phyloP scores from a whole-genome alignment of 2,329 filamentous ascomycete genomes.

The Ilyonectria robusta region DNA sequence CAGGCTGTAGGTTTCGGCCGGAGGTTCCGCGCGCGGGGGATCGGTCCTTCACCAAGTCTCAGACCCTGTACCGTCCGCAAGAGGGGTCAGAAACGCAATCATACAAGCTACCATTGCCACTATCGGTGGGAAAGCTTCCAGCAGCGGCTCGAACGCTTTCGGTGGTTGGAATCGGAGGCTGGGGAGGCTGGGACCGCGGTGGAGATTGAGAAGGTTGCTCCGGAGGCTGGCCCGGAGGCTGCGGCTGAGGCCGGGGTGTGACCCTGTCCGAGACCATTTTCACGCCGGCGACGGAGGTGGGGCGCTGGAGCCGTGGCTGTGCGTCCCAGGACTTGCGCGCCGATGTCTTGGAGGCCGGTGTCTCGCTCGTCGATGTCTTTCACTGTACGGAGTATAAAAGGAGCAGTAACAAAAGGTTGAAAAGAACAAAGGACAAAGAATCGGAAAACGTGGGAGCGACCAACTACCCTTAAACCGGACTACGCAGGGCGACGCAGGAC shows the following conservation, averaged over 20 bases:
- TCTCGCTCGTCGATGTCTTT: background rate
- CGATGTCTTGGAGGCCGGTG: background rate
- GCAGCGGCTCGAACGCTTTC: conserved; percentile 12
- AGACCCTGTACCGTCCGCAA: background rate
- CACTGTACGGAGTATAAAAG: background rate
- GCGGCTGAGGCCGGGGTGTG: conserved; percentile 8
- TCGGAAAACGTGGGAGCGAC: background rate
- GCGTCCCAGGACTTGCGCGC: background rate
- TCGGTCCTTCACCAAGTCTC: conserved; percentile 2
- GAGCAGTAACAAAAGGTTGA: background rate
- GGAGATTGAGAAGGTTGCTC: background rate
- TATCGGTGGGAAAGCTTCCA: conserved; percentile 4
- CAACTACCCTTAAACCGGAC: background rate
- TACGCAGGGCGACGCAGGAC: background rate
- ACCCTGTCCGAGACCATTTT: background rate
- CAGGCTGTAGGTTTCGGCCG: background rate
- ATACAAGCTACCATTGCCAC: background rate
- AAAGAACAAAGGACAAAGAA: background rate
- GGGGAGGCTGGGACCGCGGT: conserved; percentile 6
- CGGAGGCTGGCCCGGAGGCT: background rate
- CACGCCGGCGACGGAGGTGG: background rate
- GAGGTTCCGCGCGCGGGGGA: background rate
- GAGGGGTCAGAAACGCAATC: background rate
- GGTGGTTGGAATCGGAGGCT: background rate
- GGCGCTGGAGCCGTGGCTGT: background rate